Base-by-base conservation (phyloP, 371 early-diverging fungal genomes). In the Actinomortierella wolfii region DNA sequence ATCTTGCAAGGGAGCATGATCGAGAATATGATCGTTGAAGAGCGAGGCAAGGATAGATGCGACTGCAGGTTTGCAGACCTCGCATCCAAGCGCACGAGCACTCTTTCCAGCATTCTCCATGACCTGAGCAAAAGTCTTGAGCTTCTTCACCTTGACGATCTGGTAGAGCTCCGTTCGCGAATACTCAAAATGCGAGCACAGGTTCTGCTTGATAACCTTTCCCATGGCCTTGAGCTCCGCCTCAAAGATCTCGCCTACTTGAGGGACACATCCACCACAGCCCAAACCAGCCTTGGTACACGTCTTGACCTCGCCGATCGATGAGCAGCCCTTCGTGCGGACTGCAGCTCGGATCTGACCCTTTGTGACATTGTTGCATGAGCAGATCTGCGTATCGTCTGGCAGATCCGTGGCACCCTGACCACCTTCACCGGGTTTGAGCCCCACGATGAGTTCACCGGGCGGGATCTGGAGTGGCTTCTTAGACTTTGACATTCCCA, bases 301-400 rank as follows among this genome's bases (percentile, higher is more conserved):
- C 39, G 76, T 70, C 63, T 84, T 86, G 56, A 86, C 77, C 59
- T 83, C 81, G 21, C 80, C 85, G 48, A 86, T 74, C 41, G 82
- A 80, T 25, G 68, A 73, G 44, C 82, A 81, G 3, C 73, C 74
- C 50, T 82, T 71, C 15, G 59, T 57, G 14, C 74, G 61, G 42
- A 89, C 71, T 20, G 83, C 64, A 11, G 71, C 56, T 26, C 71
- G 71, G 41, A 89, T 79, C 43, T 81, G 73, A 39, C 81, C 85
- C 65, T 88, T 88, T 51, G 84, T 81, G 55, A 89, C 78, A 61
- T 89, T 89, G 75, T 83, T 85, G 64, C 89, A 89, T 18, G 89
- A 89, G 60, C 89, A 89, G 49, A 89, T 79, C 55, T 88, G 87
- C 6, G 89, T 81, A 29, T 89, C 88, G 46, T 87, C 86, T 11